Base-by-base conservation (phyloP, 768 basidiomycete species). In the Rhizopogon rudus region DNA sequence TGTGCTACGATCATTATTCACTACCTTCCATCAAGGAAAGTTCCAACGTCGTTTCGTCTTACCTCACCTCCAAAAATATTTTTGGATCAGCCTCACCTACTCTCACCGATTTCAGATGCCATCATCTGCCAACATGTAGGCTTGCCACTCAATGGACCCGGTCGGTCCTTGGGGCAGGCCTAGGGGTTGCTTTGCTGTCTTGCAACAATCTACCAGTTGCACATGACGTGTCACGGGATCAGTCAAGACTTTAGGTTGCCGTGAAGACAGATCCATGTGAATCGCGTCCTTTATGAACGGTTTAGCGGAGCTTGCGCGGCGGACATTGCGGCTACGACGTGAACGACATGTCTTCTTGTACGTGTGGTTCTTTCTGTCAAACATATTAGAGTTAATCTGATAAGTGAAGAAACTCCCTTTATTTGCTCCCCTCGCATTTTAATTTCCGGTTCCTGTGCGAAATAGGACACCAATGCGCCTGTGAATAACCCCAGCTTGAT, bases 401-500 rank as follows among this genome's bases (percentile, higher is more conserved):
- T 51, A 40, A 25, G 1, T 52, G 42, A 35, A 20, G 55, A 53
- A 17, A 13, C 20, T 16, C 39, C 44, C 35, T 37, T 54, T 46
- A 22, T 48, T 40, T 28, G 20, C 25, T 39, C 41, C 8, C 22
- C 40, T 52, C 22, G 22, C 13, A 6, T 25, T 53, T 43, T 62
- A 45, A 63, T 25, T 42, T 41, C 55, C 33, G 46, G 49, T 44
- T 44, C 48, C 31, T 33, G 40, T 53, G 44, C 31, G 42, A 49
- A 53, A 29, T 20, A 40, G 40, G 35, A 16, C 37, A 25, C 52
- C 42, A 16, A 45, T 52, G 52, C 29, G 39, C 65, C 64, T 69
- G 65, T 55, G 65, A 69, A 67, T 37, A 29, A 41, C 20, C 8
- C 51, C 42, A 43, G 42, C 61, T 44, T 20, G 44, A 54, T 63